phyloP scores from a whole-genome alignment of 108 stramenopile genomes.

The Nitzschia inconspicua region DNA sequence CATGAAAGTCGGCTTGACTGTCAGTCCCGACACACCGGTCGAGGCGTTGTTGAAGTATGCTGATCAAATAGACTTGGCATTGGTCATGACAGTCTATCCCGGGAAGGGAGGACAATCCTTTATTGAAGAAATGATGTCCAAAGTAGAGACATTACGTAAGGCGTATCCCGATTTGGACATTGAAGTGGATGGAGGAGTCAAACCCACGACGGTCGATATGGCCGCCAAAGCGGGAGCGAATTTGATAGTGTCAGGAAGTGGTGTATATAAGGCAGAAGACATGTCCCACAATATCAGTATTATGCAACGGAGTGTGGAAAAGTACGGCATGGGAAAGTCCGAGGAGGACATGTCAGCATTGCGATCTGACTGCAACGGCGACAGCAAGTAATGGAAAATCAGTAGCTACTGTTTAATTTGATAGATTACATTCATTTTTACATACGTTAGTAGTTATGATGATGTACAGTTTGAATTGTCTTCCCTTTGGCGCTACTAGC shows the following conservation, averaged over 20 bases:
- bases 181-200: slow-evolving; percentile 91
- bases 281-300: slow-evolving; percentile 40
- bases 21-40: slow-evolving; percentile 85
- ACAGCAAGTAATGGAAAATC: not conserved
- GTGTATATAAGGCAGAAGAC: slow-evolving; percentile 70
- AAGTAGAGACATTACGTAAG: slow-evolving; percentile 67
- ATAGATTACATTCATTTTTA: no score
- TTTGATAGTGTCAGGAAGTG: slow-evolving; percentile 76
- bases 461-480: no score
- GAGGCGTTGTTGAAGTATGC: slow-evolving; percentile 59
- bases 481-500: no score
- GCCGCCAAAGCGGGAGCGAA: slow-evolving; percentile 90
- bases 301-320: slow-evolving; percentile 52
- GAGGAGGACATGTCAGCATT: slow-evolving; percentile 39
- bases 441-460: no score
- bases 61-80: slow-evolving; percentile 69
- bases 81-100: slow-evolving; percentile 94
- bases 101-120: slow-evolving; percentile 89
- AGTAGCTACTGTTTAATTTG: no score
- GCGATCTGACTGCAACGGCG: slow-evolving; percentile 20
- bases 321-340: slow-evolving; percentile 44
- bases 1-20: slow-evolving; percentile 82
- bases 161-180: slow-evolving; percentile 74
- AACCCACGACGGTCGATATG: slow-evolving; percentile 71
- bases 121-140: slow-evolving; percentile 83